These are phyloP conservation scores for Juncus inflexus DNA, from an alignment of 176 grass and related monocot species.

Conservation along the genomic window DNA sequence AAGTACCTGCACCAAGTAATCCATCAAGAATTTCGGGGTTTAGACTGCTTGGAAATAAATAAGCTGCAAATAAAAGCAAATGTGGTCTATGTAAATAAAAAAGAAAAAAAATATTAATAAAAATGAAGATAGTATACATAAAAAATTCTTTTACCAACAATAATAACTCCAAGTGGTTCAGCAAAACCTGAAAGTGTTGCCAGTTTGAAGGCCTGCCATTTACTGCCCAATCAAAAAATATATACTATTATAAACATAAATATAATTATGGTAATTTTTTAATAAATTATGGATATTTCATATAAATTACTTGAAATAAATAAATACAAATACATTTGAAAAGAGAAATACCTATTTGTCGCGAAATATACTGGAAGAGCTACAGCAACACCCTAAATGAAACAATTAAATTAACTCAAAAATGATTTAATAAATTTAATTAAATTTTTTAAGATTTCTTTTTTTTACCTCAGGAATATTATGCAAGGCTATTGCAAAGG, in stretches of 20 bases:
- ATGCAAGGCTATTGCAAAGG: constrained; percentile 91
- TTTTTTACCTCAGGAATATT: constrained; percentile 92
- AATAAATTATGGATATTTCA: background rate
- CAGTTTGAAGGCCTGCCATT: constrained; percentile 72
- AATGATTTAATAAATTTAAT: background rate
- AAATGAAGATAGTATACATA: background rate
- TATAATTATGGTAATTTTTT: background rate
- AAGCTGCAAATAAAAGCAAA: constrained; percentile 47
- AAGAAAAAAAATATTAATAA: background rate
- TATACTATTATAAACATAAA: constrained; percentile 1
- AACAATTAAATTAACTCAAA: constrained; percentile 5
- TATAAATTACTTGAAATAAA: background rate
- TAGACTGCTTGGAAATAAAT: constrained; percentile 73
- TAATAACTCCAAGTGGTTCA: constrained; percentile 71
- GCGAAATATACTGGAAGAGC: constrained; percentile 98
- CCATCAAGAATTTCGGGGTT: constrained; percentile 94
- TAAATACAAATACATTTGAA: constrained; percentile 15
- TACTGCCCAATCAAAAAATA: constrained; percentile 47
- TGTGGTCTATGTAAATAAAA: constrained; percentile 9
- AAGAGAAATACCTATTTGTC: constrained; percentile 67
- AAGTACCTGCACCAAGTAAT: constrained; percentile 83
- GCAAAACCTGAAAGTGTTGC: constrained; percentile 76
- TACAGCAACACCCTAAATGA: constrained; percentile 85
- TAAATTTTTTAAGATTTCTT: background rate
- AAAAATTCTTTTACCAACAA: constrained; percentile 58